Conservation (phyloP, 257 asterid genomes). For the Striga asiatica region DNA sequence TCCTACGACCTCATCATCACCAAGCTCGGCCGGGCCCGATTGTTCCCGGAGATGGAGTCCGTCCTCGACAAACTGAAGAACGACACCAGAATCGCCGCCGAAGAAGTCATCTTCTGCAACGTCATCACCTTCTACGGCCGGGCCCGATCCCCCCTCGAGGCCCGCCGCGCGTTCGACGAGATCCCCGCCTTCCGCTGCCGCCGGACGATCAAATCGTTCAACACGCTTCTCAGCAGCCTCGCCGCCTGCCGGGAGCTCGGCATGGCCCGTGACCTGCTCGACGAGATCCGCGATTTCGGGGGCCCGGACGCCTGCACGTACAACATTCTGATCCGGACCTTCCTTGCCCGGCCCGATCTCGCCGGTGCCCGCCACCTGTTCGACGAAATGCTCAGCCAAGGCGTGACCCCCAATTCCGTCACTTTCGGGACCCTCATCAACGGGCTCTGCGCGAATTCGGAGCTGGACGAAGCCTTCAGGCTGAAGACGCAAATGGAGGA, state of each 20-base stretch:
- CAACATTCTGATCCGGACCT: conserved; percentile 46
- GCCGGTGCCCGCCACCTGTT: conserved; percentile 37
- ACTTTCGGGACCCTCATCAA: conserved; percentile 66
- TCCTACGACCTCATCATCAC: conserved; percentile 74
- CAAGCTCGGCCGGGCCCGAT: conserved; percentile 67
- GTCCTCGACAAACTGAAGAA: conserved; percentile 32
- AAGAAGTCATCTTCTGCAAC: conserved; percentile 58
- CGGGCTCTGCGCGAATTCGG: conserved; percentile 34
- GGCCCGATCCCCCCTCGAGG: conserved; percentile 44
- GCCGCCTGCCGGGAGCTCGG: conserved; percentile 39
- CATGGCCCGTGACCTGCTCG: conserved; percentile 31
- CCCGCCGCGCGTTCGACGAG: conserved; percentile 44
- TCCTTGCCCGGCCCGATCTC: conserved; percentile 29
- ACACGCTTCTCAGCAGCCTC: conserved; percentile 46
- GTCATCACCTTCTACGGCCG: conserved; percentile 51
- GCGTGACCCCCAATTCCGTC: conserved; percentile 47
- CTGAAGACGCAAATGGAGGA: conserved; percentile 54
- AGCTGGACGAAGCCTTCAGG: conserved; percentile 31
- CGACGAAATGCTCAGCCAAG: conserved; percentile 51
- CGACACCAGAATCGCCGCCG: conserved; percentile 40
- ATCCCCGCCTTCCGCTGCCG: conserved; percentile 47
- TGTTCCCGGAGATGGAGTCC: conserved; percentile 56
- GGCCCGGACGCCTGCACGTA: conserved; percentile 56
- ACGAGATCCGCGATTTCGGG: conserved; percentile 26
- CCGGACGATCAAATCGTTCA: conserved; percentile 51